A percentile compares a stretch with the other conserved stretches of the same genome.
phyloP scores from a whole-genome alignment of 192 early-diverging fungal genomes.

The Chytriomyces sp. region DNA sequence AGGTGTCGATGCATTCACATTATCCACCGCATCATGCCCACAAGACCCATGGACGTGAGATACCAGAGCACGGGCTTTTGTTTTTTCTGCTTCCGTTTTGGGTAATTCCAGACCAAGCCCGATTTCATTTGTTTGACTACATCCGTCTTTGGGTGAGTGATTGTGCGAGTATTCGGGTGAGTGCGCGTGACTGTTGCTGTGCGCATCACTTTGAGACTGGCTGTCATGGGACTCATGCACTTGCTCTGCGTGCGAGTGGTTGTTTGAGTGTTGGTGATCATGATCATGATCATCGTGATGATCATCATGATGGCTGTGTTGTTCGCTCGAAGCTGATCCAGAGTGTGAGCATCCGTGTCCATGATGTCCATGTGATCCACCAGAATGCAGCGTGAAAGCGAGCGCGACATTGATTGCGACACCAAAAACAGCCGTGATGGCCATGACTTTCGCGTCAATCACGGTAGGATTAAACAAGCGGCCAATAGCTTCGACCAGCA shows the following conservation, averaged over 20 bases:
- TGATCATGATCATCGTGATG: slow-evolving; percentile 20
- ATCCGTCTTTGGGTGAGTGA: not conserved
- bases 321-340: slow-evolving; percentile 3
- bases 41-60: slow-evolving; percentile 62
- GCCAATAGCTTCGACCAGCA: slow-evolving; percentile 76
- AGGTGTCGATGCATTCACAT: too few relatives aligned
- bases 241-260: slow-evolving; percentile 14
- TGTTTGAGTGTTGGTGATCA: slow-evolving; percentile 24
- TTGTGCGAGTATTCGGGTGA: slow-evolving; percentile 13
- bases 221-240: not conserved
- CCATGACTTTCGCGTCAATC: slow-evolving; percentile 35
- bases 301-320: not conserved
- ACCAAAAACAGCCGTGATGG: slow-evolving; percentile 71
- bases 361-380: slow-evolving; percentile 17
- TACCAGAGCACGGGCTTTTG: slow-evolving; percentile 70
- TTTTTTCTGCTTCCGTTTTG: slow-evolving; percentile 19
- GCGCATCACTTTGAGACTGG: slow-evolving; percentile 36
- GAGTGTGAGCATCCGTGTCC: not conserved
- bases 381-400: slow-evolving; percentile 49
- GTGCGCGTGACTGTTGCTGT: slow-evolving; percentile 38
- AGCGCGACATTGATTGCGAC: slow-evolving; percentile 78
- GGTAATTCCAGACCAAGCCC: not conserved
- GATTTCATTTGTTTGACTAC: not conserved
- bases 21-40: too few relatives aligned
- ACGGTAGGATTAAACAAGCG: slow-evolving; percentile 46